Conservation (phyloP, 225 moss, liverwort and hornwort genomes). For the Pseudoscleropodium purum region DNA sequence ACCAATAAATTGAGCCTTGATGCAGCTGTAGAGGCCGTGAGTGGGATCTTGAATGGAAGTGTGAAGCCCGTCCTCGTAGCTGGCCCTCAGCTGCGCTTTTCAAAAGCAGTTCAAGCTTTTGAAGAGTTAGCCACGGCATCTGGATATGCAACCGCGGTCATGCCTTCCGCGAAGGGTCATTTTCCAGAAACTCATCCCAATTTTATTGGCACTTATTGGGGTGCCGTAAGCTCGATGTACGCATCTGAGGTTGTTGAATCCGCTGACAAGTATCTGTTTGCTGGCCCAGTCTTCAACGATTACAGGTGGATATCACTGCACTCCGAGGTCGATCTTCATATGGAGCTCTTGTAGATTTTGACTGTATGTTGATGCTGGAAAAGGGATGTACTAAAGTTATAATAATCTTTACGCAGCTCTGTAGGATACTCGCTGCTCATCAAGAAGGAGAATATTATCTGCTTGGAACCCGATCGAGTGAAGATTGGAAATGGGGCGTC, state of each 20-base stretch:
- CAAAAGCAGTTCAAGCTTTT: constrained; percentile 32
- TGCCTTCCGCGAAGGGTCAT: constrained; percentile 51
- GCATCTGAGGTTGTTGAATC: constrained; percentile 47
- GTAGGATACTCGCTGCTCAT: constrained; percentile 94
- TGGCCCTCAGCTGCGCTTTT: constrained; percentile 43
- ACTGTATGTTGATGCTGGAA: neutral
- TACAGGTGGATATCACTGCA: constrained; percentile 20
- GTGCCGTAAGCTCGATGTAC: constrained; percentile 40
- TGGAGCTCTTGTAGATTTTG: neutral
- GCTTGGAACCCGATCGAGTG: constrained; percentile 65
- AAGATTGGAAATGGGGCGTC: constrained; percentile 52
- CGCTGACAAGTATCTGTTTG: constrained; percentile 46
- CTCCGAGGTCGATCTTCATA: neutral
- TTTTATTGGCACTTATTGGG: constrained; percentile 62
- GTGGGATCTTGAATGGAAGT: constrained; percentile 1
- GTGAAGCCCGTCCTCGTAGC: constrained; percentile 56
- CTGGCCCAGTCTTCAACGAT: constrained; percentile 57
- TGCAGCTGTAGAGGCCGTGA: constrained; percentile 41
- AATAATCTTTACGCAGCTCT: constrained; percentile 28
- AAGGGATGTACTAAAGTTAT: neutral
- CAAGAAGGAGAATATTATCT: constrained; percentile 66
- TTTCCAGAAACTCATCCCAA: constrained; percentile 30
- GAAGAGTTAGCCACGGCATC: constrained; percentile 29
- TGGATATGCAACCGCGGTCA: constrained; percentile 38
- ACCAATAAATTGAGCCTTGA: constrained; percentile 34